These are phyloP conservation scores for Plasmopara muralis DNA, from an alignment of 352 stramenopile species.

Conservation along the genomic window DNA sequence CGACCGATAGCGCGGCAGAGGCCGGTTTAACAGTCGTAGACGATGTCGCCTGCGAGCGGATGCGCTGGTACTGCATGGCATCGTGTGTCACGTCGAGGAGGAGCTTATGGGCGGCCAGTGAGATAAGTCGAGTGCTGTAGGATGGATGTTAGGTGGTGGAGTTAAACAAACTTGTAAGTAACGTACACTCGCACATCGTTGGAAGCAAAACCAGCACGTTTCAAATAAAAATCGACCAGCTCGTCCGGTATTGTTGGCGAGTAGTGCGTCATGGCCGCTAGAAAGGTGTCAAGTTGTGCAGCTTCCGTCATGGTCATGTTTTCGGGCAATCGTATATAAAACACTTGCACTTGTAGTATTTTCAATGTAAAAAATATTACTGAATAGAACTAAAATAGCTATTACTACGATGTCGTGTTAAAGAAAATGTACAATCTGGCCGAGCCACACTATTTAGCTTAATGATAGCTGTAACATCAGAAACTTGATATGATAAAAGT, in stretches of 20 bases:
- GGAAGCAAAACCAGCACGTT: conserved; percentile 58
- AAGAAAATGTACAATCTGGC: too few relatives aligned
- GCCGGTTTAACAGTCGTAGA: conserved; percentile 4
- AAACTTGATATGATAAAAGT: too few relatives aligned
- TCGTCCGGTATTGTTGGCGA: conserved; percentile 67
- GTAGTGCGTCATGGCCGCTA: conserved; percentile 55
- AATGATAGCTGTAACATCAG: too few relatives aligned
- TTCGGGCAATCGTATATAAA: not conserved
- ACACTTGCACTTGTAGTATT: not conserved
- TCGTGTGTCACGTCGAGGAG: conserved; percentile 73
- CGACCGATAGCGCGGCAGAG: conserved; percentile 3
- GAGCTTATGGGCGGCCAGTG: conserved; percentile 73
- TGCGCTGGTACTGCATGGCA: conserved; percentile 72
- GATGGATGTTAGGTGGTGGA: not conserved
- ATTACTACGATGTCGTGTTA: too few relatives aligned
- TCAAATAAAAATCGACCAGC: conserved; percentile 69
- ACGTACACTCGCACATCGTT: conserved; percentile 66
- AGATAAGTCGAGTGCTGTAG: conserved; percentile 52
- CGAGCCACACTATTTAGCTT: too few relatives aligned
- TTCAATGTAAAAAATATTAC: too few relatives aligned
- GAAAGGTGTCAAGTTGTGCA: conserved; percentile 56
- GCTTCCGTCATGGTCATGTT: conserved; percentile 30
- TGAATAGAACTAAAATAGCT: too few relatives aligned
- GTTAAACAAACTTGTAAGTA: not conserved
- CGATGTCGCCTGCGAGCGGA: conserved; percentile 34